A percentile compares a stretch with the other conserved stretches of the same genome.
phyloP scores from a whole-genome alignment of 208 protist species.

The Leishmania braziliensis region DNA sequence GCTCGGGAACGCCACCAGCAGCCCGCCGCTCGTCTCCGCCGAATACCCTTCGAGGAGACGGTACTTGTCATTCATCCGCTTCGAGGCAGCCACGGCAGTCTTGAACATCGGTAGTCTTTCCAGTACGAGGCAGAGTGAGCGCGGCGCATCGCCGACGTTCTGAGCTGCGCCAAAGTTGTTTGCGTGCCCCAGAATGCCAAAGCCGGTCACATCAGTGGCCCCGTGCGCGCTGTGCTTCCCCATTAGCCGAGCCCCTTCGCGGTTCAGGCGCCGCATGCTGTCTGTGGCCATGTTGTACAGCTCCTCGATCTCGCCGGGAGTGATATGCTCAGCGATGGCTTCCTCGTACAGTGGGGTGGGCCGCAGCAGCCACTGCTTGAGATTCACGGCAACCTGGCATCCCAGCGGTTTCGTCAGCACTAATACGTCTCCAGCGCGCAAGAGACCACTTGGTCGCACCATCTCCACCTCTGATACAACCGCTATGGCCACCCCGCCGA shows the following conservation, averaged over 20 bases:
- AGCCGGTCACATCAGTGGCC: slow-evolving; percentile 97
- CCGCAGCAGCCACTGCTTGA: slow-evolving; percentile 91
- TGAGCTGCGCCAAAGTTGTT: slow-evolving; percentile 93
- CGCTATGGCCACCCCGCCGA: slow-evolving; percentile 93
- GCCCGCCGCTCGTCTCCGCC: slow-evolving; percentile 95
- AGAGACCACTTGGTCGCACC: slow-evolving; percentile 79
- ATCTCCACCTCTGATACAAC: slow-evolving; percentile 85
- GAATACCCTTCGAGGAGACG: slow-evolving; percentile 89
- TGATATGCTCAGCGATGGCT: slow-evolving; percentile 61
- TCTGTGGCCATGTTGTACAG: slow-evolving; percentile 78
- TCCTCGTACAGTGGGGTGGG: slow-evolving; percentile 71
- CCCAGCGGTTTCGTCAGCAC: slow-evolving; percentile 97
- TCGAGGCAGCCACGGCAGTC: slow-evolving; percentile 77
- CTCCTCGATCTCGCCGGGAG: slow-evolving; percentile 64
- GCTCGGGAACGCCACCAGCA: slow-evolving; percentile 87
- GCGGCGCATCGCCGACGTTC: slow-evolving; percentile 23
- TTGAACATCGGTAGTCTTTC: slow-evolving; percentile 88
- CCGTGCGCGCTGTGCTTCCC: slow-evolving; percentile 83
- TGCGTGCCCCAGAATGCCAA: slow-evolving; percentile 96
- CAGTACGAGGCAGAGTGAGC: slow-evolving; percentile 74
- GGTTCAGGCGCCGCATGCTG: slow-evolving; percentile 93
- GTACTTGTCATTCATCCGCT: slow-evolving; percentile 85
- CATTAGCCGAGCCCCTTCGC: slow-evolving; percentile 89
- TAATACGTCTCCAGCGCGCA: slow-evolving; percentile 79
- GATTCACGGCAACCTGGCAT: slow-evolving; percentile 93